Base-by-base conservation (phyloP, 2,329 filamentous ascomycete species). In the Nectriaceae sp. region DNA sequence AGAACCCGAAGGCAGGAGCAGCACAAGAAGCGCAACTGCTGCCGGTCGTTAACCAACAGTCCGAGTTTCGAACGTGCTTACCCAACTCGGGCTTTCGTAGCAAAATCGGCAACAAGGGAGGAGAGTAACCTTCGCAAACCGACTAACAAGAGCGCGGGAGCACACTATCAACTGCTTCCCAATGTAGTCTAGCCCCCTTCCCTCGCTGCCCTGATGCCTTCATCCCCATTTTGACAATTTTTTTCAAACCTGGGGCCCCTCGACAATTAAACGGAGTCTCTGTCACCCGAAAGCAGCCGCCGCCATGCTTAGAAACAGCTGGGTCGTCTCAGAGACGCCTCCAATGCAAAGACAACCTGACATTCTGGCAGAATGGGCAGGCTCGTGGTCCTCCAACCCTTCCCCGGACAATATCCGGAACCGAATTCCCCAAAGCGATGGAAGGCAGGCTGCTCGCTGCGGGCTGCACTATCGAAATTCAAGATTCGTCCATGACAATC, bases 371-470 rank as follows among this genome's bases (percentile, higher is more conserved):
- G 38, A 50, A 44, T 38, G 37, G n/a, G 20, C 43, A 50, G 39
- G 47, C 46, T 24, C 31, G 46, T 47, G 43, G 48, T 49, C 42
- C 39, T 50, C 44, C 31, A 36, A 40, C 50, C 31, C 38, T 45
- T 46, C 37, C 36, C 58, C 56, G 52, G 39, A 13, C 48, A 60
- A 59, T 59, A 59, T 31, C 56, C 50, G 52, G 42, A 26, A 36
- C 44, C 44, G 16, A 44, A 37, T 38, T 36, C 15, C 40, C 18
- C 26, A 36, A 26, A 40, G 16, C 44, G 40, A 29, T 47, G 40
- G 41, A 19, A 40, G 29, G 33, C 35, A 44, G 40, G 42, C 40
- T 44, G 36, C n/a, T 42, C 29, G 47, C 44, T 40, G 50, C 40
- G 35, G 21, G 37, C 35, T 42, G 39, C 35, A 38, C 24, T 35